Base-by-base conservation (phyloP, 1,139 yeast genomes). In the Candida sp. region DNA sequence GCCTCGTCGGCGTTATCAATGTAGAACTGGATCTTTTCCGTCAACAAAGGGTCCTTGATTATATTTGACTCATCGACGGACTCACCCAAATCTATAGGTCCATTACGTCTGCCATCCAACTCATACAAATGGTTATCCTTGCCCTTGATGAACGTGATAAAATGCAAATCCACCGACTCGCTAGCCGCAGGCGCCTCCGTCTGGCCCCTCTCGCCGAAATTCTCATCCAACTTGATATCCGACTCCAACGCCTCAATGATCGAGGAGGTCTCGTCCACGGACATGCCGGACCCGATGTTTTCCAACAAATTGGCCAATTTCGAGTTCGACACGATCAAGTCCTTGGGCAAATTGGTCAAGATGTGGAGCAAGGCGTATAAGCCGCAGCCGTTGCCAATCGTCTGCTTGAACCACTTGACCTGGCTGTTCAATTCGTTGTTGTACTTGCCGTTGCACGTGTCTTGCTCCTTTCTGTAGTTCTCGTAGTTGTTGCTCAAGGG, bases 381-480 rank as follows among this genome's bases (percentile, higher is more conserved):
- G 4, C 99, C 99, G 71, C 99, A 94, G 0, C 97, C 96, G 66
- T 94, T 94, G 54, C 84, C 84, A 37, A 94, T 85, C 1, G 94
- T 86, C 62, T 94, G 99, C 56, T 83, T 84, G 61, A 84, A 85
- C 98, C 98, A 93, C 28, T 74, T 62, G 8, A 82, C 71, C 4
- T 63, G 44, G 32, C 41, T 44, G 8, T 54, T 45, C 30, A 50
- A 48, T 35, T 63, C 66, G 48, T 65, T 59, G 62, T 57, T 47
- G 28, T 62, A 60, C 44, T 41, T 53, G 43, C 12, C 52, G 44
- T 23, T 52, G 42, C 57, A 54, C 3, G 28, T 5, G 54, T 83
- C 86, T 44, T 61, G 55, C 17, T 62, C 61, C 38, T 50, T 52
- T 43, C 87, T 72, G 54, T 82, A 76, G 23, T 63, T 54, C 59